Evolutionary conservation across 1,284 basidiomycete genomes (phyloP), one percentile per base, ranked within the genome.

Genomic region (Takashimella tepidaria): DNA sequence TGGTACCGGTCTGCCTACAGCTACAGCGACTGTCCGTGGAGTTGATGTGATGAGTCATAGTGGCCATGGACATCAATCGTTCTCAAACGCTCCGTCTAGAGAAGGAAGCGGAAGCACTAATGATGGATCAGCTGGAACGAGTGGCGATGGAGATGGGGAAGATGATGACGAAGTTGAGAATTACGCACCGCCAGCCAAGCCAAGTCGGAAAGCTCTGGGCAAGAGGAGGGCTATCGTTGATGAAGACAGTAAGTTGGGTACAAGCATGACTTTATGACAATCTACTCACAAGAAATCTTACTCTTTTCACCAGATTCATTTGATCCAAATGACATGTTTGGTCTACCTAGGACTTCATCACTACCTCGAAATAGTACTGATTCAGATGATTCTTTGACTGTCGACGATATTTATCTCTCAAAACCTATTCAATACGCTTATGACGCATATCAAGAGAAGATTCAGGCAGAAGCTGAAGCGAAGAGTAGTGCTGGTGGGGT

Each of bases 241-340:
- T 45, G 60, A 61, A 24, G 72, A 72, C 42, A 70, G 70, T 72
- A 56, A 70, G 70, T 64, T 11, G n/a, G n/a, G n/a, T n/a, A n/a
- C n/a, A n/a, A n/a, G n/a, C n/a, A n/a, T n/a, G n/a, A n/a, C n/a
- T n/a, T n/a, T n/a, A 41, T 37, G 5, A 13, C 11, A 47, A 59
- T 54, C 54, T 41, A 50, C 52, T 45, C 11, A 19, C n/a, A 19
- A 40, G 37, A 11, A 11, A 40, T n/a, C 8, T 20, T 43, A 43
- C 42, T 43, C 8, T 22, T 43, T 43, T 20, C 31, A 12, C 12
- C 42, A 66, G 66, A 63, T 51, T 41, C 61, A 22, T 75, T 76
- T 51, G 66, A 75, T 50, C 72, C 74, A 0, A 68, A 76, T 52
- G 73, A 75, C 51, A 57, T 75, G 62, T 75, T 72, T 48, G 54